Percentiles rank a stretch among this genome's conserved stretches.
Evolutionary conservation across 202 grass and related monocot genomes (phyloP).

Genomic region (Setaria viridis): DNA sequence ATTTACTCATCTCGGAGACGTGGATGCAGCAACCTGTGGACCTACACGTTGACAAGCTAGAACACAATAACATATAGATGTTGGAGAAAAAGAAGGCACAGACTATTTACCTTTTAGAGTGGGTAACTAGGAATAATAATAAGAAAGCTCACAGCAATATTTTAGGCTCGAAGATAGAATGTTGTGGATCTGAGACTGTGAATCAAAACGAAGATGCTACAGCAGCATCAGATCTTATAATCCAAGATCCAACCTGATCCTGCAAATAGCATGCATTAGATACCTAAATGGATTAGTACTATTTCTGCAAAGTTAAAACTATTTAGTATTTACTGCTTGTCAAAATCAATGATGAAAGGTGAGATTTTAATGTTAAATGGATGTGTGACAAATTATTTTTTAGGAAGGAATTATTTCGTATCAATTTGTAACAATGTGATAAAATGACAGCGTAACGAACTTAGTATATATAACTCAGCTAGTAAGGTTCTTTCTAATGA

Average conservation of each 20-base stretch:
- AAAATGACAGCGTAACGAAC: not conserved
- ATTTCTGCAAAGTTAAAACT: not conserved
- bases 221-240: not conserved
- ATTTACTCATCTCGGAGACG: not conserved
- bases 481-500: too few species aligned
- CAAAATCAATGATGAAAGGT: not conserved
- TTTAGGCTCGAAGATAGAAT: not conserved
- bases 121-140: not conserved
- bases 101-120: not conserved
- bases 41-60: not conserved
- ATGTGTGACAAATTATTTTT: not conserved
- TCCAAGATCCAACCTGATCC: not conserved
- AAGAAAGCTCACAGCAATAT: not conserved
- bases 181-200: not conserved
- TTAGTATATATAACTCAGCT: too few species aligned
- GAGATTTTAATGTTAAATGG: not conserved
- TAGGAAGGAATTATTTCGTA: not conserved
- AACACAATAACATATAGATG: not conserved
- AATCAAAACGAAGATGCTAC: not conserved
- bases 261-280: not conserved
- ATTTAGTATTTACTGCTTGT: not conserved
- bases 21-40: not conserved
- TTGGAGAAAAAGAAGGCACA: not conserved
- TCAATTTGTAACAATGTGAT: not conserved
- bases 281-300: not conserved